Evolutionary conservation across 2,329 filamentous ascomycete species (phyloP).

Genomic region (Aspergillus tamarii): DNA sequence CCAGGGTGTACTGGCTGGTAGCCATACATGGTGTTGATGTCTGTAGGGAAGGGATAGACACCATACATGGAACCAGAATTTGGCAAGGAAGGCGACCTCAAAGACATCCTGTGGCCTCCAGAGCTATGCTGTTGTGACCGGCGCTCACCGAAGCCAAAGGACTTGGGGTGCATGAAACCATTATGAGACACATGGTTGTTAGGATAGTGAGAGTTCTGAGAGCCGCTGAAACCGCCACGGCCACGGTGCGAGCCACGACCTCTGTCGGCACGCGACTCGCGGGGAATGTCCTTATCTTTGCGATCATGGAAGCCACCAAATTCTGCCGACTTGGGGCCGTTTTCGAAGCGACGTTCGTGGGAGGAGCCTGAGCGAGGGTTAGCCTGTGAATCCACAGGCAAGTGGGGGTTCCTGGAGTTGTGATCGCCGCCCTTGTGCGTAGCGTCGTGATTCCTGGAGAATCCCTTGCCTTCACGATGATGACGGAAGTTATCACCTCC

Average conservation of each 20-base stretch:
- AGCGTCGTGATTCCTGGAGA: conserved; percentile 36
- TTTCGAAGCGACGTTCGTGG: conserved; percentile 43
- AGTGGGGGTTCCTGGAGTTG: conserved; percentile 30
- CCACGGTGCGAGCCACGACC: conserved; percentile 45
- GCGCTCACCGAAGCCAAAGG: conserved; percentile 46
- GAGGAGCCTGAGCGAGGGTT: conserved; percentile 31
- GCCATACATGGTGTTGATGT: conserved; percentile 59
- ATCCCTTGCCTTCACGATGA: conserved; percentile 40
- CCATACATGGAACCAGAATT: conserved; percentile 55
- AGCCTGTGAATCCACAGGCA: conserved; percentile 38
- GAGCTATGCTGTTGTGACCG: conserved; percentile 45
- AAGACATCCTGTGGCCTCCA: conserved; percentile 54
- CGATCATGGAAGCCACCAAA: conserved; percentile 33
- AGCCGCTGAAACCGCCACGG: conserved; percentile 41
- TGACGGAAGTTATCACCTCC: conserved; percentile 35
- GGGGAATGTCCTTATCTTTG: conserved; percentile 40
- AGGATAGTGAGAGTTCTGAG: conserved; percentile 43
- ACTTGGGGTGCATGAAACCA: conserved; percentile 44
- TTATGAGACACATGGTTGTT: conserved; percentile 45
- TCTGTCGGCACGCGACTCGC: conserved; percentile 43
- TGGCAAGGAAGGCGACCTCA: conserved; percentile 66
- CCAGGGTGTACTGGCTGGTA: conserved; percentile 57
- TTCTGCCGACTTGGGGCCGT: conserved; percentile 43
- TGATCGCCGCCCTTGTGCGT: conserved; percentile 32
- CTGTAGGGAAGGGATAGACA: conserved; percentile 46